Conservation (phyloP, 345 rosid genomes). For the Ceriops tagal region DNA sequence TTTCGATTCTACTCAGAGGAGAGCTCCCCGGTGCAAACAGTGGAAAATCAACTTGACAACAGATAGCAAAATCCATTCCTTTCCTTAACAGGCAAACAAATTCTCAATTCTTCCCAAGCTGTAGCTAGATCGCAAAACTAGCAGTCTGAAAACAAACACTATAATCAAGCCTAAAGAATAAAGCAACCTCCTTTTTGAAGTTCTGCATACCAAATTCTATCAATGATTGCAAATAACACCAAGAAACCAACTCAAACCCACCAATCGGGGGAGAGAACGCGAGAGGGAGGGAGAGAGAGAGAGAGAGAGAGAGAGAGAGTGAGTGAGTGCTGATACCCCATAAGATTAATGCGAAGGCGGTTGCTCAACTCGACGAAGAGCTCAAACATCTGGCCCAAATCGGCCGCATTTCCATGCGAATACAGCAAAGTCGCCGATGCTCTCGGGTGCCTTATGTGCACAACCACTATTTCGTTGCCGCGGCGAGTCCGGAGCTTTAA, state of each 20-base stretch:
- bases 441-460: slow-evolving; percentile 67
- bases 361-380: slow-evolving; percentile 80
- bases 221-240: neutral
- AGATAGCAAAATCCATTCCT: neutral
- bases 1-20: neutral
- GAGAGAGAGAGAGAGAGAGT: neutral
- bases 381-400: slow-evolving; percentile 91
- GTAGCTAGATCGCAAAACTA: neutral
- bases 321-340: slow-evolving; percentile 58
- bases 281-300: neutral
- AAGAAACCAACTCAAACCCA: neutral
- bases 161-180: neutral
- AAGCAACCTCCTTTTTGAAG: slow-evolving; percentile 2
- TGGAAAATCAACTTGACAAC: neutral
- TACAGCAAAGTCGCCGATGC: slow-evolving; percentile 71
- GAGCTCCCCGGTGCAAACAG: too few species aligned
- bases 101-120: neutral
- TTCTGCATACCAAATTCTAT: too few species aligned
- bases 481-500: slow-evolving; percentile 72
- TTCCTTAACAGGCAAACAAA: neutral
- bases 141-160: neutral
- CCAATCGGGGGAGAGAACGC: neutral
- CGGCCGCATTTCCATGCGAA: slow-evolving; percentile 99
- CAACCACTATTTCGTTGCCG: slow-evolving; percentile 75
- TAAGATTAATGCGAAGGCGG: slow-evolving; percentile 77